Evolutionary conservation across 306 rosid species (phyloP).

Genomic region (Vigna trinervia): DNA sequence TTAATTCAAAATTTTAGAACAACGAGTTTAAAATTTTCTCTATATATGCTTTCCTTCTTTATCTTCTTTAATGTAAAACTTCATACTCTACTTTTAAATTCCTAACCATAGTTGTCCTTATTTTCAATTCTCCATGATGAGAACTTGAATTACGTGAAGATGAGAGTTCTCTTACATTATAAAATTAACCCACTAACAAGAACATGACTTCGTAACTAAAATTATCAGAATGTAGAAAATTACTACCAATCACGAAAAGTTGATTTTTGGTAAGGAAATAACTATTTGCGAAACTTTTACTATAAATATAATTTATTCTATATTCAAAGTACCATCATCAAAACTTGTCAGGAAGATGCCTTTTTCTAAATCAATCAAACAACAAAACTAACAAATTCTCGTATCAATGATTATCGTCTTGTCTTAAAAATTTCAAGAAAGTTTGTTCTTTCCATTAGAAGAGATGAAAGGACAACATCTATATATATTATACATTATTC

Average conservation of each 20-base stretch:
- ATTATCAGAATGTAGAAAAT: neutral
- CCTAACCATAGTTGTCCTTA: too few relatives aligned
- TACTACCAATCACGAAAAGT: neutral
- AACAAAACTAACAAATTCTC: neutral
- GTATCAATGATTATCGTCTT: neutral
- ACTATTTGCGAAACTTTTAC: too few relatives aligned
- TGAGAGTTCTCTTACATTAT: neutral
- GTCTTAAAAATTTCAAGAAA: neutral
- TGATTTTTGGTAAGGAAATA: neutral
- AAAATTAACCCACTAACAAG: neutral
- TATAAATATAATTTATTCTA: too few relatives aligned
- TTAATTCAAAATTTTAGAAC: too few relatives aligned
- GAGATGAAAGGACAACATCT: neutral
- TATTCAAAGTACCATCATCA: too few relatives aligned
- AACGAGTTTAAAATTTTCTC: too few relatives aligned
- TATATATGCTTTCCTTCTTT: too few relatives aligned
- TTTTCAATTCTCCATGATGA: too few relatives aligned
- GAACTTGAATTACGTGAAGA: too few relatives aligned
- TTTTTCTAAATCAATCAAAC: constrained; percentile 5
- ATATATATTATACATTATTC: too few relatives aligned
- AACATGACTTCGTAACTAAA: neutral
- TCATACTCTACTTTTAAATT: too few relatives aligned
- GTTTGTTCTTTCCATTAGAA: neutral
- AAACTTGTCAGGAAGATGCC: neutral
- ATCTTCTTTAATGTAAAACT: too few relatives aligned